Base-by-base conservation (phyloP, 2,329 filamentous ascomycete genomes). In the Calcarisporium arbuscula region DNA sequence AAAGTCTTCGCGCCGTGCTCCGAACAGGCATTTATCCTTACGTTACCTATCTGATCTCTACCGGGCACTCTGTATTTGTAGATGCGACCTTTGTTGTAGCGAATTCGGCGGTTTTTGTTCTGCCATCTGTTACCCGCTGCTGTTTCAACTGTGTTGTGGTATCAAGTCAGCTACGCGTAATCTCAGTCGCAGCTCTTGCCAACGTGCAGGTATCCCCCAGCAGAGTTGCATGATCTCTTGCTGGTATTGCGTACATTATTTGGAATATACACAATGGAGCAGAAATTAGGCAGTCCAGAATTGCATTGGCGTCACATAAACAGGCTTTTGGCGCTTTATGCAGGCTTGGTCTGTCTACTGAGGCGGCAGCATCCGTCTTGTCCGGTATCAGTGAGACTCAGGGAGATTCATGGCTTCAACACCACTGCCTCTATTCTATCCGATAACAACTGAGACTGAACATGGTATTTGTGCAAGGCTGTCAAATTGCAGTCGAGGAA, bases 61-160 rank as follows among this genome's bases (percentile, higher is more conserved):
- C 20, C 15, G n/a, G 19, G 34, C 34, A 9, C 34, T 36, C 28
- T 15, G 19, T 11, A 30, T 28, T 14, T 17, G 19, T 9, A 5
- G 21, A 11, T 36, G 34, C 34, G 14, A 29, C 5, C n/a, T 30
- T 20, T 36, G 34, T 12, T n/a, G 12, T 17, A 10, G n/a, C 8
- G 27, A 36, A 17, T 30, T 36, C 25, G 34, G 34, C 5, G 34
- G 14, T n/a, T 36, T 36, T 19, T 14, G 30, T 36, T 19, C 28
- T 36, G 19, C 34, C 17, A 12, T 18, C 27, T 9, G 28, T 30
- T 25, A 30, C 34, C 12, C 34, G 34, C 19, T 36, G 34, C 34
- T 36, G 34, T 12, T 36, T 36, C 28, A 30, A 17, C 6, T 36
- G 34, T 21, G 25, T 36, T 23, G 14, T 11, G 19, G 19, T 4